A percentile compares a stretch with the other conserved stretches of the same genome.
phyloP scores from a whole-genome alignment of 2,329 filamentous ascomycete genomes.

The Aspergillus sp. region DNA sequence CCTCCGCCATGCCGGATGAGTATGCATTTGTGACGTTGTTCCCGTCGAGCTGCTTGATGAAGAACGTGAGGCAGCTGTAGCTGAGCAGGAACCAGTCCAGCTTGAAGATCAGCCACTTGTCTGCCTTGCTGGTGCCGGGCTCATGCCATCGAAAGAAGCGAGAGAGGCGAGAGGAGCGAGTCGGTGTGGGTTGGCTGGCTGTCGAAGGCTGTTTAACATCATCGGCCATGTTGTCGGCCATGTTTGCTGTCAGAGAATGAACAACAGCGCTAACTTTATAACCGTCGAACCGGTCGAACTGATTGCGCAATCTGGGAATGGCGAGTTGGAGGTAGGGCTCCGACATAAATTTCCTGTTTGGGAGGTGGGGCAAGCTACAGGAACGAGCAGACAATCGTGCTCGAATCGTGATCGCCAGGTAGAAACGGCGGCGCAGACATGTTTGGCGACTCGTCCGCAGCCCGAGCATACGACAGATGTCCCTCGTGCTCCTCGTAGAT shows the following conservation, averaged over 20 bases:
- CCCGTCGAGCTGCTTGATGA: slow-evolving; percentile 48
- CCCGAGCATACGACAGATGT: background rate
- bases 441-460: background rate
- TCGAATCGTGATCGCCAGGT: background rate
- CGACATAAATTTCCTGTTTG: background rate
- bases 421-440: background rate
- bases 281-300: no score
- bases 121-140: background rate
- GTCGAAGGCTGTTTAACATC: no score
- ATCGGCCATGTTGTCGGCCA: background rate
- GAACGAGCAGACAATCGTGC: background rate
- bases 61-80: slow-evolving; percentile 47
- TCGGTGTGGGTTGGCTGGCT: no score
- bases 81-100: slow-evolving; percentile 30
- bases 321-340: background rate
- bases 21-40: slow-evolving; percentile 52
- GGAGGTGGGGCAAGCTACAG: background rate
- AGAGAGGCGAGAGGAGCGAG: no score
- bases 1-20: slow-evolving; percentile 49
- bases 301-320: background rate
- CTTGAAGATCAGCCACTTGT: background rate
- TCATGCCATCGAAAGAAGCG: background rate
- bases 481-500: background rate
- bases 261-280: background rate
- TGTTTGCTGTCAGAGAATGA: background rate